Evolutionary conservation across 176 grass and related monocot genomes (phyloP).

Genomic region (Eragrostis nindensis): DNA sequence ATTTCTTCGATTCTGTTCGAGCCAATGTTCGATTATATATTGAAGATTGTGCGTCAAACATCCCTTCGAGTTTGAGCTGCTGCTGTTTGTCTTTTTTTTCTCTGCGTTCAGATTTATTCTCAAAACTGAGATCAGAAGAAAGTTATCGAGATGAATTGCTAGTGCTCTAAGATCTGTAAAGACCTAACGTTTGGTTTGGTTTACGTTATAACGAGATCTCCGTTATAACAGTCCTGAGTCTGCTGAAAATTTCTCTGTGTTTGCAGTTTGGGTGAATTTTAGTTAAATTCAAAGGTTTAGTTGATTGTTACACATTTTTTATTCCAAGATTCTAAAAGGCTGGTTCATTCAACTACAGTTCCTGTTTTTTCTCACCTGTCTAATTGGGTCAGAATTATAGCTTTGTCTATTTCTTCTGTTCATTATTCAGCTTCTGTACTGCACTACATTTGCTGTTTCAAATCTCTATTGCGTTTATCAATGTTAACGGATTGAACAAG

Average conservation of each 20-base stretch:
- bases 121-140: too few relatives aligned
- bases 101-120: too few relatives aligned
- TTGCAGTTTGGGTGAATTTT: background rate
- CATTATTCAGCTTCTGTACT: slow-evolving; percentile 3
- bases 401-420: background rate
- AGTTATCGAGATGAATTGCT: slow-evolving; percentile 9
- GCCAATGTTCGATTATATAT: background rate
- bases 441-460: background rate
- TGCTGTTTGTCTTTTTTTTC: too few relatives aligned
- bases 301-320: background rate
- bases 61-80: too few relatives aligned
- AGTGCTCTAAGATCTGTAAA: slow-evolving; percentile 9
- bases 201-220: too few relatives aligned
- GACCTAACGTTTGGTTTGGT: background rate
- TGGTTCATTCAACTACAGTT: background rate
- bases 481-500: background rate
- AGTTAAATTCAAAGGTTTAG: background rate
- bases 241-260: background rate
- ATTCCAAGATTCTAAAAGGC: slow-evolving; percentile 6
- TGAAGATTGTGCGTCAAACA: background rate
- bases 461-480: slow-evolving; percentile 5
- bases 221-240: background rate
- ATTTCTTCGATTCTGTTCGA: slow-evolving; percentile 12
- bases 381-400: background rate
- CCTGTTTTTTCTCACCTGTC: slow-evolving; percentile 6